Conservation (phyloP, 2,329 filamentous ascomycete species). For the Beauveria sp. region DNA sequence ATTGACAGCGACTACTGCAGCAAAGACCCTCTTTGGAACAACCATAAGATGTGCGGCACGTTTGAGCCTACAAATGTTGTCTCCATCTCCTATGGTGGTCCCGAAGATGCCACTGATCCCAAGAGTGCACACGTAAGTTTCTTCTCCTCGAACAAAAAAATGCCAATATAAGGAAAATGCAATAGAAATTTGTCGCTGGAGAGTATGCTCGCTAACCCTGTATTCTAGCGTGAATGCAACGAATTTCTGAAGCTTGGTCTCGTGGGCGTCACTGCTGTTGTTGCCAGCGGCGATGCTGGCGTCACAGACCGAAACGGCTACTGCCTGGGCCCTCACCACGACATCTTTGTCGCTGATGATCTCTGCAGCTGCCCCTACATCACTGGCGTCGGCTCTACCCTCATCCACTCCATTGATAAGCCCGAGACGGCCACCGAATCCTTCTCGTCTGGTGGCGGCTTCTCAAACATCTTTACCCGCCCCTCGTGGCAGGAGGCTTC, state of each 20-base stretch:
- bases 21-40: background rate
- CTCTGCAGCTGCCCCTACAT: slow-evolving; percentile 34
- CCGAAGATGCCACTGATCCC: slow-evolving; percentile 34
- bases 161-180: too few species aligned
- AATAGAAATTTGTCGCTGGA: too few species aligned
- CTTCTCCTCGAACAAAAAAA: too few species aligned
- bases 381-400: slow-evolving; percentile 41
- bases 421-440: slow-evolving; percentile 38
- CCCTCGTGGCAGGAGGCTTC: slow-evolving; percentile 37
- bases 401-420: slow-evolving; percentile 32
- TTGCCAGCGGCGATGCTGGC: slow-evolving; percentile 28
- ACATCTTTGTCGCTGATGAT: slow-evolving; percentile 26
- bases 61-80: slow-evolving; percentile 21
- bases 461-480: slow-evolving; percentile 38
- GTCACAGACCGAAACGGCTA: slow-evolving; percentile 3
- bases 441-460: slow-evolving; percentile 39
- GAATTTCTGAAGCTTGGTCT: slow-evolving; percentile 37
- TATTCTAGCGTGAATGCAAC: slow-evolving; percentile 31
- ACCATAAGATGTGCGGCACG: slow-evolving; percentile 17
- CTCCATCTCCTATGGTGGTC: slow-evolving; percentile 37
- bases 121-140: slow-evolving; percentile 28
- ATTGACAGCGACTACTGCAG: slow-evolving; percentile 38
- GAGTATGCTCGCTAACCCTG: background rate
- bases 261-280: slow-evolving; percentile 27
- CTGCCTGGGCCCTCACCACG: slow-evolving; percentile 20